Conservation (phyloP, 176 grass and related monocot species). For the Leersia perrieri region DNA sequence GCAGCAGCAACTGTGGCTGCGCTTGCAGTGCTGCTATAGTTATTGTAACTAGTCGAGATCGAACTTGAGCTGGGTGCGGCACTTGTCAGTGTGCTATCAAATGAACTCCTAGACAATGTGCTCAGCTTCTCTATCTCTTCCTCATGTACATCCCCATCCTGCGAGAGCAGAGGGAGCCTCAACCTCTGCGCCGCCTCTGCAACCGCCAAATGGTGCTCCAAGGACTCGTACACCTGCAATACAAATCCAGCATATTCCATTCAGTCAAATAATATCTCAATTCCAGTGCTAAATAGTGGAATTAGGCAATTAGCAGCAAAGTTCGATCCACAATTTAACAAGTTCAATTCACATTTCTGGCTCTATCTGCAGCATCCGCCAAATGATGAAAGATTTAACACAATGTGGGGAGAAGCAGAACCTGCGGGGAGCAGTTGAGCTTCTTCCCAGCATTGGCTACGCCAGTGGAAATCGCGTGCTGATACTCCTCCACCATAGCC, state of each 20-base stretch:
- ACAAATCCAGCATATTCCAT: background rate
- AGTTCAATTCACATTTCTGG: background rate
- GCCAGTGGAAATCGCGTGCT: conserved; percentile 49
- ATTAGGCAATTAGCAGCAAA: background rate
- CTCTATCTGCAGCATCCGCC: background rate
- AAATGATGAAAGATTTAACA: background rate
- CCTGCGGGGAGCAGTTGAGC: conserved; percentile 79
- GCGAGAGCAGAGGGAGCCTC: conserved; percentile 84
- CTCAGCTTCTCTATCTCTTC: conserved; percentile 88
- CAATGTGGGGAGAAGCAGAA: background rate
- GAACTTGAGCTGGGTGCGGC: conserved; percentile 67
- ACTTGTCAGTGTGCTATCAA: conserved; percentile 65
- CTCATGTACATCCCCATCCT: conserved; percentile 74
- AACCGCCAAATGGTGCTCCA: conserved; percentile 74
- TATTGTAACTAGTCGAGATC: conserved; percentile 58
- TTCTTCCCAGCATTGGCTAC: conserved; percentile 59
- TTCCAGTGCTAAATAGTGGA: background rate
- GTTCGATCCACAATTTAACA: background rate
- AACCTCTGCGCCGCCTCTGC: conserved; percentile 81
- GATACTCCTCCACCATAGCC: conserved; percentile 89
- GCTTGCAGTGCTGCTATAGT: conserved; percentile 62
- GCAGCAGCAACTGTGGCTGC: conserved; percentile 26
- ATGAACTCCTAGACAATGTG: conserved; percentile 73
- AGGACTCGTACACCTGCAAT: conserved; percentile 80
- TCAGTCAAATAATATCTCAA: background rate